Evolutionary conservation across 2,329 filamentous ascomycete genomes (phyloP), one percentile per base, ranked within the genome.

Genomic region (Didymella pomorum): DNA sequence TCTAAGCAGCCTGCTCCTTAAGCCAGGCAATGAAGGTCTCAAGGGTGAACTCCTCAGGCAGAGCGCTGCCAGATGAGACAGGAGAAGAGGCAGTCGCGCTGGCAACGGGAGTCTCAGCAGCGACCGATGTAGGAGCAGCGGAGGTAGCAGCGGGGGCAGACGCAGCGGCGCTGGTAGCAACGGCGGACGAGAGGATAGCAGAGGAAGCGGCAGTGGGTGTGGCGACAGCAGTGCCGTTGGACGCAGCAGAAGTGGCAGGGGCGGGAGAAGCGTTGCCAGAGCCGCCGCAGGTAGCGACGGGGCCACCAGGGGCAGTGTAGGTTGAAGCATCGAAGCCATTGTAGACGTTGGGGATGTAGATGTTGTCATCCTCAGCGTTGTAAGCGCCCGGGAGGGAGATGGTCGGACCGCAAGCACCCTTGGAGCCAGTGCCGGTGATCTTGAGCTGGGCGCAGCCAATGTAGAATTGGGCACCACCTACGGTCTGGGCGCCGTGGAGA

Each of bases 401-500:
- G 39, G 75, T 71, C 16, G 78, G 77, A 4, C 67, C 62, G 43
- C 79, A 79, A 12, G 61, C 67, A 33, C 76, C 77, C 51, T 65
- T 72, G 23, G 64, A 74, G 21, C 73, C 71, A 11, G 72, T 71
- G 12, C 78, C 78, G 16, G 71, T 74, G 63, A 83, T 76, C 66
- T 79, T 78, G 56, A 83, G 61, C 69, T 83, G 80, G 0, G 76
- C 77, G 66, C 79, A 82, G 23, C 57, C 49, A 18, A 59, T 78
- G 68, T 82, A 83, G 69, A 82, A 82, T 68, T 82, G 76, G 3
- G 71, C 77, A 39, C 77, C 76, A 16, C 69, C 71, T 18, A 70
- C 54, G 7, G 66, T 71, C 50, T 73, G 68, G 1, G 76, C 75
- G 33, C 73, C 72, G 68, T 81, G 80, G 8, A 82, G 72, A 4